Evolutionary conservation across 164 flowering plant genomes (phyloP).

Genomic region (Euptelea pleiosperma): DNA sequence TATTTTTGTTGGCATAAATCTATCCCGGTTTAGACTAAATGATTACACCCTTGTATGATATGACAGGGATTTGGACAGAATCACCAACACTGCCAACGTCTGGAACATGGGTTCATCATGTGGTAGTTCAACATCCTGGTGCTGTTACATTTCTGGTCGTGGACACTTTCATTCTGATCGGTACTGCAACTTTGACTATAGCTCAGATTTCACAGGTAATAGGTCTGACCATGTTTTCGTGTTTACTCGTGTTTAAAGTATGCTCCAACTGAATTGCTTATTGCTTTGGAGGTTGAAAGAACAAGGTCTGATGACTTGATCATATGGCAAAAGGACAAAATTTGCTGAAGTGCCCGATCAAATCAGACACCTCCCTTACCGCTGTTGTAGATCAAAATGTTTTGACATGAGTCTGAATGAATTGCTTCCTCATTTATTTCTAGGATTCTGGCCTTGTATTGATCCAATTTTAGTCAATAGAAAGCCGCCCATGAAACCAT

Average conservation of each 20-base stretch:
- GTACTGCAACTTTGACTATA: constrained; percentile 42
- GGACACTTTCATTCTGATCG: constrained; percentile 49
- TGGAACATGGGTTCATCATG: constrained; percentile 55
- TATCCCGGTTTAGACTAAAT: constrained; percentile 6
- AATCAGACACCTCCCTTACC: too few relatives aligned
- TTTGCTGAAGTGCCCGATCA: too few relatives aligned
- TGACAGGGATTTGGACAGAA: constrained; percentile 71
- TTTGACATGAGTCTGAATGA: too few relatives aligned
- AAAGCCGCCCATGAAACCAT: too few relatives aligned
- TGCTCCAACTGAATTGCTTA: neutral
- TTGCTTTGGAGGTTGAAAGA: neutral
- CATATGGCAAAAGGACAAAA: neutral
- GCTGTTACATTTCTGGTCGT: constrained; percentile 50
- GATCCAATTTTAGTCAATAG: too few relatives aligned
- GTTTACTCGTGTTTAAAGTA: neutral
- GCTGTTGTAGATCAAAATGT: too few relatives aligned
- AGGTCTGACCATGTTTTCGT: neutral
- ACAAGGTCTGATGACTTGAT: constrained; percentile 3
- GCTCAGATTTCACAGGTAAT: constrained; percentile 74
- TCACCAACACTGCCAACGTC: constrained; percentile 24
- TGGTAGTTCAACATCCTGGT: constrained; percentile 60
- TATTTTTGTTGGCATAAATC: neutral
- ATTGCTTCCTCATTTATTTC: too few relatives aligned
- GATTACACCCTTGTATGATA: neutral
- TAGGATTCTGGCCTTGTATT: too few relatives aligned